phyloP scores from a whole-genome alignment of 169 alveolate genomes.

The Cryptosporidium xiaoi region DNA sequence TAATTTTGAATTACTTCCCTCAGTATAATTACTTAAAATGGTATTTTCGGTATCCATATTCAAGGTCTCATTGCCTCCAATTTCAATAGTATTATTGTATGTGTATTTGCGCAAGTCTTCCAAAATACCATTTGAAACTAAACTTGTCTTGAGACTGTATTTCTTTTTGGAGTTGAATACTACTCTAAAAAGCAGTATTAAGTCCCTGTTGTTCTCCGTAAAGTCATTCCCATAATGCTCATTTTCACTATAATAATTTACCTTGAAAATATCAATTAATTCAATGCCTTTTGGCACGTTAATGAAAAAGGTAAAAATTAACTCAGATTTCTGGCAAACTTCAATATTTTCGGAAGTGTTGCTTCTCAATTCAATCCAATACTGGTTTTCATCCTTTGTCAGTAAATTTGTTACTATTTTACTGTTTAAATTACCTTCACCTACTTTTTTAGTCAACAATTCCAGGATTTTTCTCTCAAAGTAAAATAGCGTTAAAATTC shows the following conservation, averaged over 20 bases:
- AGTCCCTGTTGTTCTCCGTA: background rate
- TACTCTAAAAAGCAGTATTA: conserved; percentile 3
- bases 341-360: too few relatives aligned
- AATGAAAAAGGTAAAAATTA: background rate
- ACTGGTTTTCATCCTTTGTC: too few relatives aligned
- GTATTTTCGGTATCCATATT: conserved; percentile 11
- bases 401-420: too few relatives aligned
- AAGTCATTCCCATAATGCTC: background rate
- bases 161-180: conserved; percentile 12
- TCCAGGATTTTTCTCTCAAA: background rate
- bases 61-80: conserved; percentile 13
- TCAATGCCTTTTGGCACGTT: conserved; percentile 21
- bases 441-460: too few relatives aligned
- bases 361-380: too few relatives aligned
- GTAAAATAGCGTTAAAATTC: conserved; percentile 4
- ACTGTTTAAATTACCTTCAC: too few relatives aligned
- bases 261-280: conserved; percentile 15
- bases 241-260: conserved; percentile 31
- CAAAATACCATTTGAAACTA: conserved; percentile 5
- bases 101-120: too few relatives aligned
- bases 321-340: too few relatives aligned
- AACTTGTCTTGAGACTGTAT: background rate
- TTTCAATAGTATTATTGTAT: background rate
- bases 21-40: background rate
- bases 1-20: background rate